These are phyloP conservation scores for Phlebiopsis gigantea DNA, from an alignment of 768 basidiomycete genomes.

Conservation along the genomic window DNA sequence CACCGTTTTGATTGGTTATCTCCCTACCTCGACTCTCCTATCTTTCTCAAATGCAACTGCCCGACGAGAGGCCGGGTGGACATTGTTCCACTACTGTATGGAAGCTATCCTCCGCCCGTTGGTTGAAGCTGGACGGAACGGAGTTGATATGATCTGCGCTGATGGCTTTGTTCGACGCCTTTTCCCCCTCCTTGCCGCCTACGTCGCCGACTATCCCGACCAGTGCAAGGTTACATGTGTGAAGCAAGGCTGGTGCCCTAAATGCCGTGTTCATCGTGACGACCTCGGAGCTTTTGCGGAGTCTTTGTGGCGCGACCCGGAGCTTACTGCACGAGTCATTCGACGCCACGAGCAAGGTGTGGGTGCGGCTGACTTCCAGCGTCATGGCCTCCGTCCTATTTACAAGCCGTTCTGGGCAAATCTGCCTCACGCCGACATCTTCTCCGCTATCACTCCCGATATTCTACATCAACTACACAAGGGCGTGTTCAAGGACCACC, in stretches of 20 bases:
- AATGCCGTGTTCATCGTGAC: background rate
- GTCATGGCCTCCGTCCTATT: constrained; percentile 9
- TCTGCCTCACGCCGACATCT: constrained; percentile 35
- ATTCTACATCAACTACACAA: constrained; percentile 43
- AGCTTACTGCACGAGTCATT: background rate
- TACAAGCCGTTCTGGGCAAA: constrained; percentile 27
- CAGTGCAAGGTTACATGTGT: background rate
- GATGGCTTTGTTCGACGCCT: constrained; percentile 16
- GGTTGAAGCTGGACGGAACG: constrained; percentile 13
- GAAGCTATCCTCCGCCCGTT: constrained; percentile 15
- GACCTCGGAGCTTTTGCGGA: constrained; percentile 6
- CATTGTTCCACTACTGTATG: constrained; percentile 22
- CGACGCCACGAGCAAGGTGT: background rate
- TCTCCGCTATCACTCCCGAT: constrained; percentile 30
- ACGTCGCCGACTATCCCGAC: constrained; percentile 15
- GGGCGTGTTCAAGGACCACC: constrained; percentile 40
- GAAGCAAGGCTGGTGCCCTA: background rate
- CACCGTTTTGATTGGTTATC: constrained; percentile 22
- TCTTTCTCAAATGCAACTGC: constrained; percentile 14
- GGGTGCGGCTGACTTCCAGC: background rate
- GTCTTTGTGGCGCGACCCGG: constrained; percentile 3
- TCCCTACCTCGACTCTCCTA: constrained; percentile 25
- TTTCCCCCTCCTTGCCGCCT: constrained; percentile 19
- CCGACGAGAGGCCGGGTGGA: constrained; percentile 11
- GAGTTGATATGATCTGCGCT: constrained; percentile 18